Evolutionary conservation across 176 grass and related monocot genomes (phyloP).

Genomic region (Oryza glumipatula): DNA sequence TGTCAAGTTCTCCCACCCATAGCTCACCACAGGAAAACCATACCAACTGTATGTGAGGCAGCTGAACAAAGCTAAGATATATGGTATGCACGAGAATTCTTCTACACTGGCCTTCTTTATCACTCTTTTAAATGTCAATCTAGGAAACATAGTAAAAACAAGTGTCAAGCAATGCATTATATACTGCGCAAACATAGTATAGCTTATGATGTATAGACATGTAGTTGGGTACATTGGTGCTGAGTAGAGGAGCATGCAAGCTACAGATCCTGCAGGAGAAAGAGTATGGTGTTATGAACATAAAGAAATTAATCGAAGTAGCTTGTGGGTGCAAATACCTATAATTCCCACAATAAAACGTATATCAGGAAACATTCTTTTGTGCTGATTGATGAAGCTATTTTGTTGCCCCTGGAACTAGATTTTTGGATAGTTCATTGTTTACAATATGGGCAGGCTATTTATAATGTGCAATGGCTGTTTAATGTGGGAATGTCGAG

Average conservation of each 20-base stretch:
- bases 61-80: conserved; percentile 59
- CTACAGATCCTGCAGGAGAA: conserved; percentile 60
- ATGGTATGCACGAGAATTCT: conserved; percentile 75
- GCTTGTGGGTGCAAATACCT: conserved; percentile 44
- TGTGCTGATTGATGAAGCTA: neutral
- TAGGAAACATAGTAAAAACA: conserved; percentile 30
- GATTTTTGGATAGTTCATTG: conserved; percentile 1
- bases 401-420: neutral
- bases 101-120: conserved; percentile 68
- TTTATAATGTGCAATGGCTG: conserved; percentile 33
- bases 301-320: conserved; percentile 13
- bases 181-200: neutral
- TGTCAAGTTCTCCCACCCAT: conserved; percentile 66
- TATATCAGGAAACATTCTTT: conserved; percentile 34
- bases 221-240: conserved; percentile 58
- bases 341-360: conserved; percentile 58
- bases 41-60: conserved; percentile 73
- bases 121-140: conserved; percentile 74
- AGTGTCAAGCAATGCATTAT: conserved; percentile 14
- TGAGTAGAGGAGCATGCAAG: conserved; percentile 68
- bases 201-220: conserved; percentile 17
- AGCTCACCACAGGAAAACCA: conserved; percentile 66
- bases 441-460: neutral
- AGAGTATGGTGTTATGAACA: conserved; percentile 10
- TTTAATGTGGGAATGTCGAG: neutral